phyloP scores from a whole-genome alignment of 495 filamentous ascomycete genomes.

The Friedmanniomyces endolithicus region DNA sequence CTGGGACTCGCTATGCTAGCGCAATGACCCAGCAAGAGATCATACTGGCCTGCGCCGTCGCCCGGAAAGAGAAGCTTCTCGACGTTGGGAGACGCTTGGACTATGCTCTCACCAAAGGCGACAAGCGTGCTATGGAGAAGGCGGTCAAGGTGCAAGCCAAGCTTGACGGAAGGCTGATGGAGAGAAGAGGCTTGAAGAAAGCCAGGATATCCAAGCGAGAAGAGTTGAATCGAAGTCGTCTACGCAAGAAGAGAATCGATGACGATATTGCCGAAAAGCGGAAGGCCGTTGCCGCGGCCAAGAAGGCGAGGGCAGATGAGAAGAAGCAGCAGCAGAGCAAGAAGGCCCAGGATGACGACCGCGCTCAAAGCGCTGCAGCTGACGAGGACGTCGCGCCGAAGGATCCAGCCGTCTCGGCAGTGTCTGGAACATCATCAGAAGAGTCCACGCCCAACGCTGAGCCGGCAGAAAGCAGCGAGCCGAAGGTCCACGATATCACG shows the following conservation, averaged over 20 bases:
- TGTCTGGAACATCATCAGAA: too few species aligned
- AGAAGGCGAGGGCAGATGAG: background rate
- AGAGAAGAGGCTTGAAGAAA: constrained; percentile 20
- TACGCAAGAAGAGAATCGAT: constrained; percentile 13
- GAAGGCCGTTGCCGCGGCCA: background rate
- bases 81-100: constrained; percentile 14
- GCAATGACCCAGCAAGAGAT: constrained; percentile 33
- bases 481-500: background rate
- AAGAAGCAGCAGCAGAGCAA: background rate
- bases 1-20: constrained; percentile 37
- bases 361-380: background rate
- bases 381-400: background rate
- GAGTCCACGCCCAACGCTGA: background rate
- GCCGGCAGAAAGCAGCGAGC: background rate
- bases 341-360: background rate
- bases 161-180: constrained; percentile 27
- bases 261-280: constrained; percentile 10
- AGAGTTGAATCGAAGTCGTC: constrained; percentile 22
- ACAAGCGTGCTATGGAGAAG: constrained; percentile 13
- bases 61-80: constrained; percentile 59
- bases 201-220: constrained; percentile 21
- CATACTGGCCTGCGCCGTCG: constrained; percentile 48
- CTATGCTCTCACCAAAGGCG: constrained; percentile 16
- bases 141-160: constrained; percentile 29
- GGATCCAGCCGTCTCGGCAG: background rate